phyloP scores from a whole-genome alignment of 345 rosid genomes.

The Lenwebbia sp. region DNA sequence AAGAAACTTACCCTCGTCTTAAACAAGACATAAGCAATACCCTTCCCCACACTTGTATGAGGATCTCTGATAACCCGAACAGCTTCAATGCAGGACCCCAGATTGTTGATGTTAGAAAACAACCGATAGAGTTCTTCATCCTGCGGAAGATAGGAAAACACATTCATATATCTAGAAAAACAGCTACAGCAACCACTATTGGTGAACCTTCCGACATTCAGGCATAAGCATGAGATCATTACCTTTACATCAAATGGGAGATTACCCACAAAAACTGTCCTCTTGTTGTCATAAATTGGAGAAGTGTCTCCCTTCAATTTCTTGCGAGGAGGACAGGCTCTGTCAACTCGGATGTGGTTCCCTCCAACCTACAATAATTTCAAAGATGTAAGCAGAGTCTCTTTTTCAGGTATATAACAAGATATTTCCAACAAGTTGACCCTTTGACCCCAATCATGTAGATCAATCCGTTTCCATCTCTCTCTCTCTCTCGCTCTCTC shows the following conservation, averaged over 20 bases:
- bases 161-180: background rate
- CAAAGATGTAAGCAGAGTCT: background rate
- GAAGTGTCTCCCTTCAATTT: slow-evolving; percentile 56
- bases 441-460: background rate
- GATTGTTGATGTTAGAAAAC: slow-evolving; percentile 44
- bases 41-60: slow-evolving; percentile 80
- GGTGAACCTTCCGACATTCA: background rate
- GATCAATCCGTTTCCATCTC: background rate
- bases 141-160: slow-evolving; percentile 17
- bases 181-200: background rate
- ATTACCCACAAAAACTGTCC: slow-evolving; percentile 87
- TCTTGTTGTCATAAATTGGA: slow-evolving; percentile 62
- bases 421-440: background rate
- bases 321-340: slow-evolving; percentile 96
- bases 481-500: background rate
- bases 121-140: slow-evolving; percentile 92
- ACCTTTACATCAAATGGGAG: slow-evolving; percentile 98
- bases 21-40: slow-evolving; percentile 86
- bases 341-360: slow-evolving; percentile 88
- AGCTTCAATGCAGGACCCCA: slow-evolving; percentile 68
- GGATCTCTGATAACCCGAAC: slow-evolving; percentile 87
- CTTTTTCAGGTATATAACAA: background rate
- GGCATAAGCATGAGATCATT: background rate
- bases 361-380: slow-evolving; percentile 50
- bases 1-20: slow-evolving; percentile 59